These are phyloP conservation scores for Strobilomyces echinocephalus DNA, from an alignment of 768 basidiomycete genomes.

Conservation along the genomic window DNA sequence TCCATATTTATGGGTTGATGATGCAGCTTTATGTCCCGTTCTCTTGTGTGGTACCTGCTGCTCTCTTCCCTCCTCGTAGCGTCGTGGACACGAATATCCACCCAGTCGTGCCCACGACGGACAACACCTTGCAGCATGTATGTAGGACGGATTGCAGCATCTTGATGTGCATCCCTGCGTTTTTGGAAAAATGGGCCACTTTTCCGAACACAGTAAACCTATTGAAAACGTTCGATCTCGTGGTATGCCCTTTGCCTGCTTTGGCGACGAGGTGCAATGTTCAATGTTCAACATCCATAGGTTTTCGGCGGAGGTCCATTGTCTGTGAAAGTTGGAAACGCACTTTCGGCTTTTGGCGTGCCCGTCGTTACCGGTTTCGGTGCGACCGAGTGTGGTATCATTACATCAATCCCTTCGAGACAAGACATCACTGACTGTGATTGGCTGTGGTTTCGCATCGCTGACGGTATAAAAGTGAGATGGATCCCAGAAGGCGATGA, in stretches of 20 bases:
- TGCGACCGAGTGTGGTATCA: slow-evolving; percentile 19
- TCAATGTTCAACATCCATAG: not conserved
- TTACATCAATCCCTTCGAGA: not conserved
- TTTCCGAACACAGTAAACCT: not conserved
- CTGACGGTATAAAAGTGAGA: slow-evolving; percentile 13
- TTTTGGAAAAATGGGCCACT: not conserved
- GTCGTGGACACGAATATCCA: not conserved
- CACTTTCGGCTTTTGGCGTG: slow-evolving; percentile 13
- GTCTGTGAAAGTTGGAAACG: not conserved
- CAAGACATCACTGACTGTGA: slow-evolving; percentile 12
- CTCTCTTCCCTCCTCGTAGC: not conserved
- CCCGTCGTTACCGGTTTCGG: slow-evolving; percentile 11
- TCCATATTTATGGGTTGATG: not conserved
- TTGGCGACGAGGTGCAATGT: not conserved
- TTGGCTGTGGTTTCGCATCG: slow-evolving; percentile 14
- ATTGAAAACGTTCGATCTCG: not conserved
- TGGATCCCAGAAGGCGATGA: slow-evolving; percentile 30
- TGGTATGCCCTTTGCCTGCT: not conserved
- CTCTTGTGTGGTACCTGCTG: not conserved
- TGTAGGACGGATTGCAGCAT: not conserved
- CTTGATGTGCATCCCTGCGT: not conserved
- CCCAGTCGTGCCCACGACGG: not conserved
- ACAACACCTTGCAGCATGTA: not conserved
- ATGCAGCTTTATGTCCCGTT: not conserved
- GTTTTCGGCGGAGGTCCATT: not conserved